Evolutionary conservation across 495 filamentous ascomycete genomes (phyloP).

Genomic region (Echria macrotheca): DNA sequence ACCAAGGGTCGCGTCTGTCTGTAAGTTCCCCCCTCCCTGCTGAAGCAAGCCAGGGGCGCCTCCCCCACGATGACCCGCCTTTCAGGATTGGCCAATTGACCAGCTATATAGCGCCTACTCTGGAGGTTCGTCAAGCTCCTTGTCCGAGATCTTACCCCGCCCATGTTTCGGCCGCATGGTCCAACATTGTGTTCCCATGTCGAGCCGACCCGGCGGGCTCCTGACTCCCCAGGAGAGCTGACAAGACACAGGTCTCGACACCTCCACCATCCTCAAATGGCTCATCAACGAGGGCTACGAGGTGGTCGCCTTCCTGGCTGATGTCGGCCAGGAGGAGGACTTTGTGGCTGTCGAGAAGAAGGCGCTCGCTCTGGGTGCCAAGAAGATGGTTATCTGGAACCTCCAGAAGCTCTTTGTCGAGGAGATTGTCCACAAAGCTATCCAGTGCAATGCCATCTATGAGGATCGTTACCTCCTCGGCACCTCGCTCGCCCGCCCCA

Average conservation of each 20-base stretch:
- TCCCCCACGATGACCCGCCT: background rate
- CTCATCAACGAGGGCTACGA: slow-evolving; percentile 41
- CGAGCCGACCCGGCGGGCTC: background rate
- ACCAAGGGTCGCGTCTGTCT: slow-evolving; percentile 44
- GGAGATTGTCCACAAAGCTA: slow-evolving; percentile 80
- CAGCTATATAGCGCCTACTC: slow-evolving; percentile 39
- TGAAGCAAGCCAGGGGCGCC: background rate
- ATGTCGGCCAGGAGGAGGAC: slow-evolving; percentile 46
- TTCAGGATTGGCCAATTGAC: slow-evolving; percentile 13
- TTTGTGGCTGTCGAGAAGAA: slow-evolving; percentile 52
- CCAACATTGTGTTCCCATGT: background rate
- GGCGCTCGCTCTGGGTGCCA: slow-evolving; percentile 65
- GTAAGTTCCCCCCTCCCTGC: slow-evolving; percentile 23
- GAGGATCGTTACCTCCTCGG: slow-evolving; percentile 77
- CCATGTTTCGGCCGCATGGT: background rate
- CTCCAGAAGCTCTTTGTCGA: slow-evolving; percentile 75
- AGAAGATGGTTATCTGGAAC: slow-evolving; percentile 57
- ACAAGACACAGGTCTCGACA: slow-evolving; percentile 53
- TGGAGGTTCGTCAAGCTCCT: slow-evolving; percentile 26
- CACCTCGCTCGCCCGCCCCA: slow-evolving; percentile 77
- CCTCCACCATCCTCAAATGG: slow-evolving; percentile 53
- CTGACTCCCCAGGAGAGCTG: background rate
- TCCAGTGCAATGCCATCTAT: slow-evolving; percentile 85
- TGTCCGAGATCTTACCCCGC: background rate
- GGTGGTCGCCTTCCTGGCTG: slow-evolving; percentile 24